phyloP scores from a whole-genome alignment of 768 basidiomycete species.

The Suillus variegatus region DNA sequence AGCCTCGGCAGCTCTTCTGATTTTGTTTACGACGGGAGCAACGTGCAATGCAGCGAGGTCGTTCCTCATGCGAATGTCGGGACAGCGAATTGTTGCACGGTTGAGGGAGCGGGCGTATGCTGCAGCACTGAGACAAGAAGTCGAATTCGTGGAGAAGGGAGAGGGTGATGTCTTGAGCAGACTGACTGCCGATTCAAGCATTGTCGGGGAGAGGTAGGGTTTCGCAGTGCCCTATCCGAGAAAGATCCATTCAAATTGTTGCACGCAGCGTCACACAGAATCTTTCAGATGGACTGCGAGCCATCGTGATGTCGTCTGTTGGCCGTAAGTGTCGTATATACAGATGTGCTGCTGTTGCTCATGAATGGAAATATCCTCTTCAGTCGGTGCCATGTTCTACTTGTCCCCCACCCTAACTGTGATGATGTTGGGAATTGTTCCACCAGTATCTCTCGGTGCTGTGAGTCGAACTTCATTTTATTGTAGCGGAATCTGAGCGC shows the following conservation, averaged over 20 bases:
- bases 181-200: conserved; percentile 86
- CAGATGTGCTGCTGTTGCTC: background rate
- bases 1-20: conserved; percentile 72
- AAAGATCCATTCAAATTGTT: conserved; percentile 3
- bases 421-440: conserved; percentile 92
- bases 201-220: conserved; percentile 86
- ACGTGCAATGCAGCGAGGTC: conserved; percentile 82
- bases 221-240: background rate
- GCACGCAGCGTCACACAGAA: conserved; percentile 72
- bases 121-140: conserved; percentile 85
- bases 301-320: conserved; percentile 91
- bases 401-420: conserved; percentile 85
- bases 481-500: conserved; percentile 13
- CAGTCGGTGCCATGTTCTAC: conserved; percentile 95
- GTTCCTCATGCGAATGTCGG: conserved; percentile 83
- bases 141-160: conserved; percentile 89
- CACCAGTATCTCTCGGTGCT: conserved; percentile 83
- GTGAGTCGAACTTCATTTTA: conserved; percentile 40
- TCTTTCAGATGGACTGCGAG: conserved; percentile 77
- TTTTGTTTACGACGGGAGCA: conserved; percentile 86
- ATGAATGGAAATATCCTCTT: background rate
- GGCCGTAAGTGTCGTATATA: conserved; percentile 60
- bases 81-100: conserved; percentile 90
- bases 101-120: conserved; percentile 80
- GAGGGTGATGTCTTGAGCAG: conserved; percentile 94